Evolutionary conservation across 139 green algal genomes (phyloP).

Genomic region (Trebouxia sp.): DNA sequence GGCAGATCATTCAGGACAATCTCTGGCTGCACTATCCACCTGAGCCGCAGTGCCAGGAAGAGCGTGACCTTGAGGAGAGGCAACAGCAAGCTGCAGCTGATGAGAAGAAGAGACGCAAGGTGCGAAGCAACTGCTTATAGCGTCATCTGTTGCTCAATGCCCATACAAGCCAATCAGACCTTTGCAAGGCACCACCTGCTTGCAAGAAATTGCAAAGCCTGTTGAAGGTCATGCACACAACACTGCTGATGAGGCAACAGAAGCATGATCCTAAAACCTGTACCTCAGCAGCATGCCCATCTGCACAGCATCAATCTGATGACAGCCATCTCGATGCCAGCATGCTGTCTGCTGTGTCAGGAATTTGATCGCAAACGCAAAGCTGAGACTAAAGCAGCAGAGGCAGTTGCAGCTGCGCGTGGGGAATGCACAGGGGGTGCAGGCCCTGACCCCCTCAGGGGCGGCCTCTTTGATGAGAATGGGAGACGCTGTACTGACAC

Average conservation of each 20-base stretch:
- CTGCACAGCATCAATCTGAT: no score
- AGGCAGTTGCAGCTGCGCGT: background rate
- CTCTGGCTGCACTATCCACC: background rate
- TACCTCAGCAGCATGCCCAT: no score
- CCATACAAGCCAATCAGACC: no score
- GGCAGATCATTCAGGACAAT: background rate
- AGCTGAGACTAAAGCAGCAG: background rate
- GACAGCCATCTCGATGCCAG: background rate
- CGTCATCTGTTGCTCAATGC: no score
- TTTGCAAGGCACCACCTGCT: no score
- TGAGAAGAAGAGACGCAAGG: background rate
- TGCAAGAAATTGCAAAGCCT: no score
- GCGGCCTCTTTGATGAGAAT: background rate
- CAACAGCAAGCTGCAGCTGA: background rate
- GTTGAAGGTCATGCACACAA: no score
- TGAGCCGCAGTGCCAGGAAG: background rate
- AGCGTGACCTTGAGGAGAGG: background rate
- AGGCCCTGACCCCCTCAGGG: conserved; percentile 5
- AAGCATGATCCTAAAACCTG: no score
- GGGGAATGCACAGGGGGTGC: background rate
- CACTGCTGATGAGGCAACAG: no score
- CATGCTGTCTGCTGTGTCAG: background rate
- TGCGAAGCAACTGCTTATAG: no score
- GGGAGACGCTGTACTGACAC: background rate
- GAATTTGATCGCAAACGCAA: background rate